Base-by-base conservation (phyloP, 768 basidiomycete genomes). In the Psilocybe cyanescens region DNA sequence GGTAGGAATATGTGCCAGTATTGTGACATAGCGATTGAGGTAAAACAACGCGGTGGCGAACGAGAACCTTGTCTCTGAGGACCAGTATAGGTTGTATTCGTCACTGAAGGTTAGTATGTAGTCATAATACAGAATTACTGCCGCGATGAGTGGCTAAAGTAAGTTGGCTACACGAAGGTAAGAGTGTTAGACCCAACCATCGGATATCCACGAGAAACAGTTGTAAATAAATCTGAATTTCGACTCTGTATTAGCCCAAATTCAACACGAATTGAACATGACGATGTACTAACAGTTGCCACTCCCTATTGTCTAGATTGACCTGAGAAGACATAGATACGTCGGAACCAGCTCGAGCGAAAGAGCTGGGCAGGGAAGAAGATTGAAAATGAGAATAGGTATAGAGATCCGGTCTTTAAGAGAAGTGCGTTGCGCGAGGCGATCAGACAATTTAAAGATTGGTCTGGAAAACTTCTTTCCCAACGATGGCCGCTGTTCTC, bases 71-170 rank as follows among this genome's bases (percentile, higher is more conserved):
- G 24, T 44, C 24, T 56, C 41, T 58, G 65, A 48, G 14, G 28
- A 59, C 81, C 82, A 82, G 65, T 76, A 79, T 31, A 73, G 67
- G 55, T 71, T 68, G 8, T 78, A 60, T 58, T 83, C 81, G 28
- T 47, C 52, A 0, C 65, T 29, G 8, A 81, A 61, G 2, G 81
- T 83, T 44, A 82, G 68, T 24, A 72, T n/a, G 54, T 78, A 80
- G 67, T 82, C 81, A 50, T 81, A 79, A 30, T 70, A 63, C 2
- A 74, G 61, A 3, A 71, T 50, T 4, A 67, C 71, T 73, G 35
- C 12, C 31, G 24, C 24, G 1, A 24, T 24, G 24, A 24, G 24
- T 11, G 33, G 6, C 7, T 35, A 7, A 35, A 35, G 11, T 35
- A 11, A 7, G 33, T 35, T 35, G 11, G 33, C 11, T 19, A n/a